Evolutionary conservation across 768 basidiomycete species (phyloP), one percentile per base, ranked within the genome.

Genomic region (Collybiopsis confluens): DNA sequence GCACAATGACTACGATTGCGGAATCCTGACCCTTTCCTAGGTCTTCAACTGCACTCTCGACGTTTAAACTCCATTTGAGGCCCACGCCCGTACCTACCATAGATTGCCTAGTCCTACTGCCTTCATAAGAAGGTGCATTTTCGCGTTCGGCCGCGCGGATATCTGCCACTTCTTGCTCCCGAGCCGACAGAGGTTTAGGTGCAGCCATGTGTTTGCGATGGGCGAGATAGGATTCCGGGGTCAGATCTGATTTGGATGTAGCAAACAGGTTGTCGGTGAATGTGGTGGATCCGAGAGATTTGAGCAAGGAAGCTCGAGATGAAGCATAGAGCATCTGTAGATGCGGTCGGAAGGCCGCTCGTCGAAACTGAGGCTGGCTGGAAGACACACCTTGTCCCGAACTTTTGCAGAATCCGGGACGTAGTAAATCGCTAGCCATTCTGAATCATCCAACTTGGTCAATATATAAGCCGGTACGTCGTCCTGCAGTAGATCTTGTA

Each of bases 281-380:
- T 28, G 80, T 66, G 16, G 81, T 73, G 2, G 92, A 85, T 41
- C 90, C 90, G 3, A 95, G 76, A n/a, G 78, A 73, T 65, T 81
- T 90, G 26, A 83, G 75, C 20, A 94, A 75, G 16, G 83, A 76
- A 21, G 75, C 73, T 41, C 90, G 82, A 1, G 86, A 85, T 2
- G 92, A 86, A 20, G 92, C 90, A 67, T 93, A 94, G 30, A 95
- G 74, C 91, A 93, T 95, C 90, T 93, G 54, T 15, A 35, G 45
- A 48, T 40, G 28, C n/a, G 18, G 36, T 16, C 27, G 35, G 45
- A 52, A 28, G 57, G 45, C 40, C 44, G 37, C 38, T 28, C 18
- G 11, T 15, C 35, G 8, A 23, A 2, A n/a, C 33, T 21, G 20
- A 46, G n/a, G n/a, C n/a, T n/a, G n/a, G n/a, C n/a, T 45, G 9